Base-by-base conservation (phyloP, 1,139 yeast genomes). In the Protomyces macrosporus region DNA sequence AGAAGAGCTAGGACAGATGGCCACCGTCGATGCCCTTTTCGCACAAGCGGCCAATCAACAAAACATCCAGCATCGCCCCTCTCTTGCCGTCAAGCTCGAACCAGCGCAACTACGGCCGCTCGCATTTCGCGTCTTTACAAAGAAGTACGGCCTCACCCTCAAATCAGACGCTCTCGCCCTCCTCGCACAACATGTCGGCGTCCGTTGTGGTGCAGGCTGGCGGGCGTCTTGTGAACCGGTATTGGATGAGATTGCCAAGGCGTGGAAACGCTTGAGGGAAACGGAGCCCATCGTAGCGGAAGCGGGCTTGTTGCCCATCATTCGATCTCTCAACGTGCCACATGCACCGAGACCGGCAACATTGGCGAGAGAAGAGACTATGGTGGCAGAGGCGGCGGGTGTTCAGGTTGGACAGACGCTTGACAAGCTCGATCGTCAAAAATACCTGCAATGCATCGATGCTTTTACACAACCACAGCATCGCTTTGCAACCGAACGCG, bases 111-210 rank as follows among this genome's bases (percentile, higher is more conserved):
- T 93, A 45, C 81, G 98, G 56, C 98, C 98, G 0, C 77, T 91
- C 57, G 98, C 97, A 0, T 93, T 91, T 74, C 79, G 98, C 53
- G 82, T 91, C 1, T 75, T 93, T 23, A 89, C 98, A 3, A 93
- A 90, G 75, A 93, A 93, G 72, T 93, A 90, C 74, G 97, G 97
- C 0, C 80, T 93, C 34, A 91, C 91, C 72, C 82, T 93, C 68
- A 90, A 93, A 71, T 85, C 97, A 0, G 87, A 88, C 67, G 98
- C 97, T 0, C 78, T 93, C 32, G 81, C 80, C 55, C 81, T 82
- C 0, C 77, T 95, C 56, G 89, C 97, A 0, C 85, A 84, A 30
- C 82, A 82, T 64, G 79, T 93, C 48, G 93, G 97, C 6, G 79
- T 79, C 55, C 81, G 82, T 60, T 91, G 86, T 75, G 98, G 98